Evolutionary conservation across 2,329 filamentous ascomycete genomes (phyloP).

Genomic region (Cyclaneusma minus): DNA sequence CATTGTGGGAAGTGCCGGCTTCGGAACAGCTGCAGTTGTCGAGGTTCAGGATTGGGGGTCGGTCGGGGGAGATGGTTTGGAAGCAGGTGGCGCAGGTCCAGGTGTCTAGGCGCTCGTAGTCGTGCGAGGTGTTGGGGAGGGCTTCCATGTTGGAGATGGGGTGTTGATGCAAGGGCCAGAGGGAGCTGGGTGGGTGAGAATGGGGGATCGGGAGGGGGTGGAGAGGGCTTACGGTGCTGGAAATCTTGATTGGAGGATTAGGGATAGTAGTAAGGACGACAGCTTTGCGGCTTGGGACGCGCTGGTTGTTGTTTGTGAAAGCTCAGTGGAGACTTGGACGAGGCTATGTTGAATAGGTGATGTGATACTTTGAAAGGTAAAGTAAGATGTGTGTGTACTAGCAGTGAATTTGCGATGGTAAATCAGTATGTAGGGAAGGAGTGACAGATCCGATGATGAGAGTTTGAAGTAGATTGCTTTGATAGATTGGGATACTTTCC

Average conservation of each 20-base stretch:
- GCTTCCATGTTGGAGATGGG: slow-evolving; percentile 2
- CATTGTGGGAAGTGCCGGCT: slow-evolving; percentile 4
- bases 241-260: slow-evolving; percentile 6
- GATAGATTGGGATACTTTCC: too few species aligned
- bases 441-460: too few species aligned
- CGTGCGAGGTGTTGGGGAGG: slow-evolving; percentile 2
- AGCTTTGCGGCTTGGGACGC: slow-evolving; percentile 7
- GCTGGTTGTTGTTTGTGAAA: too few species aligned
- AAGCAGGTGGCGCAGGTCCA: slow-evolving; percentile 11
- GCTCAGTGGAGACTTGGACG: too few species aligned
- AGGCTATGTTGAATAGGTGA: too few species aligned
- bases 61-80: slow-evolving; percentile 10
- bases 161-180: slow-evolving; percentile 6
- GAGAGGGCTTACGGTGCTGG: slow-evolving; percentile 7
- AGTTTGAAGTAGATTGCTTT: too few species aligned
- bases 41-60: slow-evolving; percentile 11
- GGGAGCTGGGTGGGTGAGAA: slow-evolving; percentile 4
- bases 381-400: too few species aligned
- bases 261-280: slow-evolving; percentile 8
- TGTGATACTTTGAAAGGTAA: too few species aligned
- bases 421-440: too few species aligned
- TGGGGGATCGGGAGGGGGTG: slow-evolving; percentile 1
- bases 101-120: slow-evolving; percentile 7
- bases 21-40: slow-evolving; percentile 14
- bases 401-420: too few species aligned